Evolutionary conservation across 345 rosid genomes (phyloP).

Genomic region (Aquilaria sinensis): DNA sequence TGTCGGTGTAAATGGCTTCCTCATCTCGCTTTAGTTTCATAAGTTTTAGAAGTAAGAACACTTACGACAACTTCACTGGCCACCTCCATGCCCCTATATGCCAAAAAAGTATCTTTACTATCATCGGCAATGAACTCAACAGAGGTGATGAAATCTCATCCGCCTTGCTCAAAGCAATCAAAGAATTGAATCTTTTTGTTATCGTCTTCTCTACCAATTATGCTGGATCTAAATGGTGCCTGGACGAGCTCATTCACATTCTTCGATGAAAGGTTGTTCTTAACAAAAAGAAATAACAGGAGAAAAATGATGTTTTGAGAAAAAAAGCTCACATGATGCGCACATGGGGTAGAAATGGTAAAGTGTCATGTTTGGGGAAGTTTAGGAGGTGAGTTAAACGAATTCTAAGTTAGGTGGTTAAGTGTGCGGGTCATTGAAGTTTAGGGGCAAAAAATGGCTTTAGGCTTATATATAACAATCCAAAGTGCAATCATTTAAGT

Average conservation of each 20-base stretch:
- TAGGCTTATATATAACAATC: too few relatives aligned
- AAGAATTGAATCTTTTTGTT: conserved; percentile 17
- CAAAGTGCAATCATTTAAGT: too few relatives aligned
- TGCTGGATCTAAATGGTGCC: conserved; percentile 23
- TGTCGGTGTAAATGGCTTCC: too few relatives aligned
- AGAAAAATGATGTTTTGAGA: too few relatives aligned
- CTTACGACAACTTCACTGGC: conserved; percentile 21
- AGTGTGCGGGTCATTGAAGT: too few relatives aligned
- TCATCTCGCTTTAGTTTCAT: conserved; percentile 4
- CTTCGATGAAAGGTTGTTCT: conserved; percentile 15
- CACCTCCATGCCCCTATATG: conserved; percentile 21
- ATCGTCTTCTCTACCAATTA: conserved; percentile 19
- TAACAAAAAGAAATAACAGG: not conserved
- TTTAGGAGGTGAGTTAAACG: too few relatives aligned
- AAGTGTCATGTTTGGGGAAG: too few relatives aligned
- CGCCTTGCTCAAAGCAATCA: conserved; percentile 13
- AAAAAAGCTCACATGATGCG: too few relatives aligned
- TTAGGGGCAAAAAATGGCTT: too few relatives aligned
- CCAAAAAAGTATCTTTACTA: conserved; percentile 17
- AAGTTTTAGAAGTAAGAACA: conserved; percentile 23
- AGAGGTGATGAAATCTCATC: conserved; percentile 11
- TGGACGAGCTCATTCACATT: conserved; percentile 25
- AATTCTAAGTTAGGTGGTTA: too few relatives aligned
- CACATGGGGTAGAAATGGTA: too few relatives aligned
- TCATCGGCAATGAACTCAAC: conserved; percentile 14